Conservation (phyloP, 208 protist species). For the Porcisia deanei region DNA sequence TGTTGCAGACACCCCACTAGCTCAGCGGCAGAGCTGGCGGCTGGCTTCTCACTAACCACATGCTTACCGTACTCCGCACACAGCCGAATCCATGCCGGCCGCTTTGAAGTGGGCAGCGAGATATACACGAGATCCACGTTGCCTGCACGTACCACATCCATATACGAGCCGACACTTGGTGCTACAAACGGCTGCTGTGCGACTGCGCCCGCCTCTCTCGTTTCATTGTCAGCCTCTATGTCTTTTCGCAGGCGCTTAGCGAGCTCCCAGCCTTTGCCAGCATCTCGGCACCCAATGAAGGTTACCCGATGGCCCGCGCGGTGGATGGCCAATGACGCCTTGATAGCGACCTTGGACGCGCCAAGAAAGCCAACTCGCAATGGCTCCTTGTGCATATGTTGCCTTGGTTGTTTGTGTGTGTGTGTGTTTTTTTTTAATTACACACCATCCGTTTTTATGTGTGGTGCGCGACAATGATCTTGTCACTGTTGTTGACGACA, state of each 20-base stretch:
- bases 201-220: constrained; percentile 3
- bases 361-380: constrained; percentile 59
- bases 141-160: constrained; percentile 44
- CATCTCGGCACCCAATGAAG: constrained; percentile 49
- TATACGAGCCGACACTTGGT: constrained; percentile 44
- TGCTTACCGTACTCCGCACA: constrained; percentile 66
- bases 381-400: constrained; percentile 23
- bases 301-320: constrained; percentile 45
- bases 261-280: constrained; percentile 22
- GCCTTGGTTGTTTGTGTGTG: neutral
- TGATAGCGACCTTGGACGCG: constrained; percentile 36
- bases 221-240: constrained; percentile 9
- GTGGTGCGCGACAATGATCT: neutral
- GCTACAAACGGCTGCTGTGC: constrained; percentile 17
- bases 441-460: neutral
- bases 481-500: neutral
- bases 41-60: constrained; percentile 73
- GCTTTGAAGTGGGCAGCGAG: constrained; percentile 48
- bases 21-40: constrained; percentile 34
- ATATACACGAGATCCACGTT: constrained; percentile 80
- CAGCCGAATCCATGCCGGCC: constrained; percentile 53
- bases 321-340: constrained; percentile 46
- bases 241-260: constrained; percentile 25
- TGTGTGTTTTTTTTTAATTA: neutral
- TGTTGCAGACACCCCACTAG: constrained; percentile 50